Conservation (phyloP, 2,329 filamentous ascomycete species). For the Thelonectria blattea region DNA sequence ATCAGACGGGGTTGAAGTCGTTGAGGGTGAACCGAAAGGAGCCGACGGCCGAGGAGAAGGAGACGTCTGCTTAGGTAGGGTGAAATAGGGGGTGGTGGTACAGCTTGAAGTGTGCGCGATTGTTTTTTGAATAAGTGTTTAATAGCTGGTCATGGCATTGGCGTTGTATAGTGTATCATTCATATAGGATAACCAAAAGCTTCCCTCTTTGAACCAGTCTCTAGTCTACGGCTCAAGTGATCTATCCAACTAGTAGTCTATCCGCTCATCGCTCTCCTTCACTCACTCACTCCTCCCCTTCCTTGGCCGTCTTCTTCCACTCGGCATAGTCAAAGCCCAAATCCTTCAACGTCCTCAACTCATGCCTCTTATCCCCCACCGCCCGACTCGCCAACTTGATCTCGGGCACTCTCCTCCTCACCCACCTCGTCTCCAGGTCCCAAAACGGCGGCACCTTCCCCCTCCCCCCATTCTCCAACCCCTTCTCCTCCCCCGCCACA, state of each 20-base stretch:
- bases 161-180: background rate
- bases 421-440: conserved; percentile 48
- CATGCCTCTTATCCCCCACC: conserved; percentile 43
- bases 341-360: conserved; percentile 44
- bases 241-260: background rate
- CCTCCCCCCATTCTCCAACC: conserved; percentile 44
- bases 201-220: background rate
- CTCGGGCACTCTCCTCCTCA: conserved; percentile 47
- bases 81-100: no score
- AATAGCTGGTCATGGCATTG: background rate
- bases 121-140: background rate
- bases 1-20: conserved; percentile 62
- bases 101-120: background rate
- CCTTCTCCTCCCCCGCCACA: conserved; percentile 21
- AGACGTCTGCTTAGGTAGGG: background rate
- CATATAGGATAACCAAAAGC: background rate
- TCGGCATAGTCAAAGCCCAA: conserved; percentile 48
- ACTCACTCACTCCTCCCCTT: conserved; percentile 28
- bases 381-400: conserved; percentile 49
- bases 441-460: conserved; percentile 49
- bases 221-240: background rate
- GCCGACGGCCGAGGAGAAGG: conserved; percentile 24
- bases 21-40: conserved; percentile 43
- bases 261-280: background rate
- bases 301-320: conserved; percentile 36